These are phyloP conservation scores for Eudorina sp. DNA, from an alignment of 139 green algal species.

Conservation along the genomic window DNA sequence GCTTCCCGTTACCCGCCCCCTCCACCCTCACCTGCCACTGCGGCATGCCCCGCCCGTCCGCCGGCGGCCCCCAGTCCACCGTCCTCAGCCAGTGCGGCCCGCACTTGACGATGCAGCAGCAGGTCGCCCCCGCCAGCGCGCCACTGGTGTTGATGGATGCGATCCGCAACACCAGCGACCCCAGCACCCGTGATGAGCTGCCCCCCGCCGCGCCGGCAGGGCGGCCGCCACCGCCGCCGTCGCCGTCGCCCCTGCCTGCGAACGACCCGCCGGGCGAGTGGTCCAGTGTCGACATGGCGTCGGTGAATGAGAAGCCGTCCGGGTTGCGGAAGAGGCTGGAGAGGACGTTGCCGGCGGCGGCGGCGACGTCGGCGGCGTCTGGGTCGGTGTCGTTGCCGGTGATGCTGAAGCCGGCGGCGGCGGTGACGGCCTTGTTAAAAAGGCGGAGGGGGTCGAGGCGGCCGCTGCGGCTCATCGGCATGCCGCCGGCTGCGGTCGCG, in stretches of 20 bases:
- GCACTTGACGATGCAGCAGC: conserved; percentile 54
- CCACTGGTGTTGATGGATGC: conserved; percentile 9
- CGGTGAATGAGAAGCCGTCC: background rate
- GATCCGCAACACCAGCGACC: conserved; percentile 24
- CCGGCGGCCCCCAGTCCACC: background rate
- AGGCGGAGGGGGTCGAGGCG: background rate
- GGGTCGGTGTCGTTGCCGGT: background rate
- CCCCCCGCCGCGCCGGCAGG: background rate
- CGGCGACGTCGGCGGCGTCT: background rate
- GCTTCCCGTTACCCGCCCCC: too few species aligned
- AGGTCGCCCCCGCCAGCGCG: conserved; percentile 7
- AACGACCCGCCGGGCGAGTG: background rate
- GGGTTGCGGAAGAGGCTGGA: background rate
- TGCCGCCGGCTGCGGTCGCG: too few species aligned
- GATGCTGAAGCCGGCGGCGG: background rate
- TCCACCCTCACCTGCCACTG: conserved; percentile 24
- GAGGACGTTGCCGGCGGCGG: background rate
- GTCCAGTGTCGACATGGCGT: background rate
- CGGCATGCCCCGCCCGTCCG: background rate
- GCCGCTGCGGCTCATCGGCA: too few species aligned
- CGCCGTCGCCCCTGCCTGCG: background rate
- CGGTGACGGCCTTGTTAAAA: background rate
- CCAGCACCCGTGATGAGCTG: background rate
- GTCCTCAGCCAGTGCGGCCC: conserved; percentile 41
- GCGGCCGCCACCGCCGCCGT: background rate